These are phyloP conservation scores for Drechslera avenae DNA, from an alignment of 2,329 filamentous ascomycete species.

Conservation along the genomic window DNA sequence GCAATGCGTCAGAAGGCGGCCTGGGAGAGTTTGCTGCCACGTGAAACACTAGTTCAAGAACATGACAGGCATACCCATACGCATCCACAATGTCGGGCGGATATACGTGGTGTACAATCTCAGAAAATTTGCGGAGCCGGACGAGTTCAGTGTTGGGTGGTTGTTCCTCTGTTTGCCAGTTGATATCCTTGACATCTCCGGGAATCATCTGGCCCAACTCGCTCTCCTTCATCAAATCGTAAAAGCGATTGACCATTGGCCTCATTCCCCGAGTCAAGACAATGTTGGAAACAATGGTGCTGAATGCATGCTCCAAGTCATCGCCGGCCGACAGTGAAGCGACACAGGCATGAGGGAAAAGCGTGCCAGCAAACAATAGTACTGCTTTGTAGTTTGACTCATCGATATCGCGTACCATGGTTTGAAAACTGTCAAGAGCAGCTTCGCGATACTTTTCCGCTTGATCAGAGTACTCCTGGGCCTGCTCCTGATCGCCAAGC, in stretches of 20 bases:
- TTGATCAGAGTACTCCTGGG: constrained; percentile 21
- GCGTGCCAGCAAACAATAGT: constrained; percentile 24
- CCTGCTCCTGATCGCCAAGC: constrained; percentile 24
- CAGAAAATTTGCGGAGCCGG: constrained; percentile 31
- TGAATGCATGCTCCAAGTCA: constrained; percentile 26
- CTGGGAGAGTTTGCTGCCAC: constrained; percentile 15
- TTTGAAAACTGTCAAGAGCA: constrained; percentile 27
- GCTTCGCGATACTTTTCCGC: constrained; percentile 31
- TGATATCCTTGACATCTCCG: constrained; percentile 22
- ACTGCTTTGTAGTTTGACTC: constrained; percentile 49
- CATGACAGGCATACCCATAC: constrained; percentile 30
- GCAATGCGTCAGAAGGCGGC: constrained; percentile 30
- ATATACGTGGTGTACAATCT: constrained; percentile 32
- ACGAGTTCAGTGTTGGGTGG: constrained; percentile 29
- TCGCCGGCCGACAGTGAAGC: constrained; percentile 15
- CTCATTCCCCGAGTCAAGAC: constrained; percentile 29
- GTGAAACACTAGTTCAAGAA: constrained; percentile 29
- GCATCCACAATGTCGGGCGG: constrained; percentile 37
- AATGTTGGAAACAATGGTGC: constrained; percentile 30
- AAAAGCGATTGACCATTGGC: constrained; percentile 32
- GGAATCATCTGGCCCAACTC: constrained; percentile 28
- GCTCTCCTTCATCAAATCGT: constrained; percentile 17
- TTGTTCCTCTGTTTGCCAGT: constrained; percentile 21
- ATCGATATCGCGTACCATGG: constrained; percentile 39
- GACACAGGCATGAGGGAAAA: constrained; percentile 34